Evolutionary conservation across 2,329 filamentous ascomycete species (phyloP).

Genomic region (Hymenoscyphus repandus): DNA sequence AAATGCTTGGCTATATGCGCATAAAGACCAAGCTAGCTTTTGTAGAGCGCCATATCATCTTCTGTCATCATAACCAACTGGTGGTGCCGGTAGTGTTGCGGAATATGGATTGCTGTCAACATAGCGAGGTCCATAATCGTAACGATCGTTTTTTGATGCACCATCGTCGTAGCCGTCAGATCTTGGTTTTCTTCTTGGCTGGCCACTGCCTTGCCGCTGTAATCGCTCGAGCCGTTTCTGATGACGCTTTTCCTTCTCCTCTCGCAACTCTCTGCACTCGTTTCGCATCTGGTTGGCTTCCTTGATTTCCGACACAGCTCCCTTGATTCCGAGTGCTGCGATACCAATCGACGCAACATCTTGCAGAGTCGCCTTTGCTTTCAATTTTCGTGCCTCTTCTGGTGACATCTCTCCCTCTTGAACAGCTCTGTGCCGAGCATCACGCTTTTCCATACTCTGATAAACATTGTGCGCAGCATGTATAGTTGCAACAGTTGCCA

Average conservation of each 20-base stretch:
- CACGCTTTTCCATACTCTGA: constrained; percentile 57
- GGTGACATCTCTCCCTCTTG: constrained; percentile 56
- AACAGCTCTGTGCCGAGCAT: constrained; percentile 54
- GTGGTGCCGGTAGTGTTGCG: constrained; percentile 29
- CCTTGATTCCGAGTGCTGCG: constrained; percentile 62
- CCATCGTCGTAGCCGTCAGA: constrained; percentile 7
- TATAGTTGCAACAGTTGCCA: constrained; percentile 64
- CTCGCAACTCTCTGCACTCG: constrained; percentile 48
- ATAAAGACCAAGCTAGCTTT: neutral
- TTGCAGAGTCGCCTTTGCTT: constrained; percentile 57
- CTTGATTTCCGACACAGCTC: constrained; percentile 60
- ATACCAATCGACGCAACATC: constrained; percentile 63
- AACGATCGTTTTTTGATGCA: constrained; percentile 21
- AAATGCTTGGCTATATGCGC: neutral
- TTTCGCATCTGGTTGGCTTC: constrained; percentile 59
- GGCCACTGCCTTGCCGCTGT: constrained; percentile 22
- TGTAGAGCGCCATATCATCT: constrained; percentile 4
- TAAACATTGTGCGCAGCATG: constrained; percentile 63
- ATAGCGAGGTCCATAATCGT: constrained; percentile 33
- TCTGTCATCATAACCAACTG: constrained; percentile 25
- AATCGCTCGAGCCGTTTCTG: constrained; percentile 41
- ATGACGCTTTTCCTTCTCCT: constrained; percentile 40
- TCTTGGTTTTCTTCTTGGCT: constrained; percentile 28
- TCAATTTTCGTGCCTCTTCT: constrained; percentile 57
- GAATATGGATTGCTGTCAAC: constrained; percentile 42